These are phyloP conservation scores for Fusarium sp. DNA, from an alignment of 2,329 filamentous ascomycete genomes.

Conservation along the genomic window DNA sequence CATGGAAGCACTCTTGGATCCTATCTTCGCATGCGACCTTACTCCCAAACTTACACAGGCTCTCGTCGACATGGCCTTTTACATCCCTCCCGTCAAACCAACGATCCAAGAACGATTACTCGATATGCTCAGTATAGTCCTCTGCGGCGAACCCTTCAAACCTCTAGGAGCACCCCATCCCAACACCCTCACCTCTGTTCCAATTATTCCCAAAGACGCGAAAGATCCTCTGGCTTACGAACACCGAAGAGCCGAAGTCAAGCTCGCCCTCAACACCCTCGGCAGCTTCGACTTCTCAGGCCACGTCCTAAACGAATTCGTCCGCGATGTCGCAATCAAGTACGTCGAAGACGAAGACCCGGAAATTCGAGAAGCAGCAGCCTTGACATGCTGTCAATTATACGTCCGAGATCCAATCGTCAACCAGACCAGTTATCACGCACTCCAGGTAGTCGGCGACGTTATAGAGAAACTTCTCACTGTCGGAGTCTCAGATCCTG, in stretches of 20 bases:
- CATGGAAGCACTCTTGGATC: conserved; percentile 93
- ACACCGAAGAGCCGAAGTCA: conserved; percentile 85
- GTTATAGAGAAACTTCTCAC: conserved; percentile 97
- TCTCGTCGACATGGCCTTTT: conserved; percentile 97
- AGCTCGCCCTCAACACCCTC: conserved; percentile 90
- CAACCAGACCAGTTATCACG: conserved; percentile 96
- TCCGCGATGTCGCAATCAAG: conserved; percentile 96
- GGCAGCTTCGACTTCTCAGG: conserved; percentile 97
- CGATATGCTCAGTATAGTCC: conserved; percentile 92
- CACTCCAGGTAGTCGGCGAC: conserved; percentile 95
- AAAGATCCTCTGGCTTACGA: conserved; percentile 87
- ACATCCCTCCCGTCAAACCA: conserved; percentile 92
- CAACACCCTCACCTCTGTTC: conserved; percentile 82
- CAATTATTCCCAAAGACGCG: conserved; percentile 86
- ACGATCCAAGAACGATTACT: conserved; percentile 94
- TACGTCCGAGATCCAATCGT: conserved; percentile 98
- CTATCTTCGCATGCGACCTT: conserved; percentile 95
- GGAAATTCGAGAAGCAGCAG: conserved; percentile 92
- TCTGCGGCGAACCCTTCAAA: conserved; percentile 92
- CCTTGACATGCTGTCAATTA: conserved; percentile 96
- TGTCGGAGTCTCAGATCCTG: conserved; percentile 91
- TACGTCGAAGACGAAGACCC: conserved; percentile 97
- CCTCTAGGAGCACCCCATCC: conserved; percentile 88
- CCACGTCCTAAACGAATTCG: conserved; percentile 97
- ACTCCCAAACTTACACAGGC: conserved; percentile 95